Conservation (phyloP, 805 yeast species). For the Lipomyces kockii region DNA sequence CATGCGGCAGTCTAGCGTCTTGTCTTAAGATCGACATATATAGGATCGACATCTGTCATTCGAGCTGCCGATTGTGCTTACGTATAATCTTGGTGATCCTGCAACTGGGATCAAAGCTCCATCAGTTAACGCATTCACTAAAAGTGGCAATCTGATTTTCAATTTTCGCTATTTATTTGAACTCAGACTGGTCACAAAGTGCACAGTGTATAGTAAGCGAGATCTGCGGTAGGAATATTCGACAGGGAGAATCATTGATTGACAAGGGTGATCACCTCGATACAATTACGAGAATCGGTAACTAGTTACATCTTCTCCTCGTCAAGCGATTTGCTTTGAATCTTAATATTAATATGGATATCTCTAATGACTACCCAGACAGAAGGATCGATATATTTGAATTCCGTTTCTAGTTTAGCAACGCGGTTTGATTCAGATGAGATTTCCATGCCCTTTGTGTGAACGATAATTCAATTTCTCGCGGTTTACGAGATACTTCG, state of each 20-base stretch:
- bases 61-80: background rate
- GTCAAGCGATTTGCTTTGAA: background rate
- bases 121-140: too few species aligned
- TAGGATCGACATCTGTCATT: background rate
- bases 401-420: background rate
- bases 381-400: background rate
- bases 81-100: background rate
- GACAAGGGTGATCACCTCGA: background rate
- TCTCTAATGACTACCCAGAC: background rate
- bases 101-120: too few species aligned
- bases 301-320: background rate
- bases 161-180: background rate
- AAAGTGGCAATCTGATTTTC: too few species aligned
- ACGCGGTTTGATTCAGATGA: background rate
- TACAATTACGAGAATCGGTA: background rate
- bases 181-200: background rate
- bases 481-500: background rate
- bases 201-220: background rate
- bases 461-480: constrained; percentile 1
- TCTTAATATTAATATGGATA: too few species aligned
- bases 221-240: background rate
- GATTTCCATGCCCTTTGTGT: background rate
- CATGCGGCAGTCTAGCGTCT: background rate
- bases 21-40: background rate
- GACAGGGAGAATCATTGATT: background rate